Evolutionary conservation across 306 rosid species (phyloP), one percentile per base, ranked within the genome.

Genomic region (Erythrophleum fordii): DNA sequence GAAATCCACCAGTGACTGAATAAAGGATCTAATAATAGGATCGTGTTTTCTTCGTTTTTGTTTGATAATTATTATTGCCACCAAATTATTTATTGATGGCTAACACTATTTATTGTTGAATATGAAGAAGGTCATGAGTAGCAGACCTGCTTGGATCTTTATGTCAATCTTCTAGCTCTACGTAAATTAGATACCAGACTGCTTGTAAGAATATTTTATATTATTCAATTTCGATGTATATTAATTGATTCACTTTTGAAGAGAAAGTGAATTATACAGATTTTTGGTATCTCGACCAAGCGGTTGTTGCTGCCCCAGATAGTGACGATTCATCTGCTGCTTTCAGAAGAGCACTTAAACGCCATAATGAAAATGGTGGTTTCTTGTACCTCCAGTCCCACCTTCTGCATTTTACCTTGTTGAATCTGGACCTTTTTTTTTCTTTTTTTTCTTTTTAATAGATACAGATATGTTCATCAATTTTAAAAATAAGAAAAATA

Each of bases 361-460:
- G 97, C 14, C 98, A 93, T 76, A 97, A 96, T 75, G 99, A 90
- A 65, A 93, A 73, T 93, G 99, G 98, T 96, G 98, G 99, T 91
- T 96, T 69, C 98, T 97, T 8, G 97, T 93, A 9, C 99, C 98
- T 6, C 90, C 92, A 55, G 97, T 92, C 58, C 98, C 99, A 75
- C 82, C 97, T 4, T 89, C 91, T 16, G 99, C n/a, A n/a, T n/a
- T n/a, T n/a, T n/a, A n/a, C n/a, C n/a, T n/a, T n/a, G n/a, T n/a
- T n/a, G n/a, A n/a, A n/a, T n/a, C n/a, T n/a, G n/a, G n/a, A n/a
- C n/a, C n/a, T n/a, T n/a, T n/a, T n/a, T n/a, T n/a, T n/a, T n/a
- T n/a, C n/a, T n/a, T n/a, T n/a, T n/a, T n/a, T n/a, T n/a, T n/a
- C n/a, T n/a, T n/a, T n/a, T n/a, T n/a, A n/a, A n/a, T n/a, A n/a